Conservation (phyloP, 805 yeast species). For the Pichia paraexigua region DNA sequence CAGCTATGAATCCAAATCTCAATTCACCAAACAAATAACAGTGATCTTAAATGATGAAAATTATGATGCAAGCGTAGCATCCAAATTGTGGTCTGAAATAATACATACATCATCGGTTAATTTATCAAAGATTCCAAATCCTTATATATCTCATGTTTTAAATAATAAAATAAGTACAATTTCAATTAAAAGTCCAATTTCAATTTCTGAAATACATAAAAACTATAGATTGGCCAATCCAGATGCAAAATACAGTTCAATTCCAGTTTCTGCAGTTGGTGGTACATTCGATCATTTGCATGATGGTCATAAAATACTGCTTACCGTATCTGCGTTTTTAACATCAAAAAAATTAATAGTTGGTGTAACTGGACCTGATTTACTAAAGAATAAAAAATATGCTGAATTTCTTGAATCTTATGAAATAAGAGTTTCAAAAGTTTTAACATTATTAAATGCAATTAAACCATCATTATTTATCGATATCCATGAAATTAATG, state of each 20-base stretch:
- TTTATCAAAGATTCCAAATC: not conserved
- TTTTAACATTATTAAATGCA: constrained; percentile 40
- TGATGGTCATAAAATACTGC: constrained; percentile 85
- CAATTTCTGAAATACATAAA: not conserved
- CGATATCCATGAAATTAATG: constrained; percentile 59
- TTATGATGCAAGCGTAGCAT: not conserved
- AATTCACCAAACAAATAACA: not conserved
- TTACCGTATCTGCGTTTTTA: constrained; percentile 63
- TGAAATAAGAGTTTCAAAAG: constrained; percentile 40
- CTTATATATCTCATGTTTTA: not conserved
- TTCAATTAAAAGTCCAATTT: not conserved
- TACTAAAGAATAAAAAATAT: constrained; percentile 69
- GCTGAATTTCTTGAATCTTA: constrained; percentile 56
- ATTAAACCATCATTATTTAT: constrained; percentile 39
- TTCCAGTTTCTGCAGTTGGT: constrained; percentile 54
- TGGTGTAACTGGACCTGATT: constrained; percentile 74
- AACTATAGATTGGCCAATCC: not conserved
- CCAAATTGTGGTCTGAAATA: constrained; percentile 1
- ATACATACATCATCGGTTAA: not conserved
- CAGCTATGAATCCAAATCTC: not conserved
- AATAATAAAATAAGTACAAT: not conserved
- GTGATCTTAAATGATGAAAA: constrained; percentile 1
- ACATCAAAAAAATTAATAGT: constrained; percentile 51
- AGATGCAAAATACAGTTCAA: not conserved
- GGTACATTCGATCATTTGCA: constrained; percentile 97